Conservation (phyloP, 805 yeast genomes). For the Cyberlindnera americana region DNA sequence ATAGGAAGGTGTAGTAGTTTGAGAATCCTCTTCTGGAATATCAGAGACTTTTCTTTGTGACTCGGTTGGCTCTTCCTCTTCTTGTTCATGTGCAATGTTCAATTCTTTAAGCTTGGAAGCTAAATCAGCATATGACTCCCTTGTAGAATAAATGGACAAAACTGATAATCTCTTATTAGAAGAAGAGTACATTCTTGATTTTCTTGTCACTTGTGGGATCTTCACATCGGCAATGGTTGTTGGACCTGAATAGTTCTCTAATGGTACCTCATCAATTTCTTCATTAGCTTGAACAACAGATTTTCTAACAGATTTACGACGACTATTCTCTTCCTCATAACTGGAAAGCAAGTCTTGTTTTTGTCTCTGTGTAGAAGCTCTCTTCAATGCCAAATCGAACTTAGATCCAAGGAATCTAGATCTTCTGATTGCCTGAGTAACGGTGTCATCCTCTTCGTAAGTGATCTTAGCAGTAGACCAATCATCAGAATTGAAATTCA, state of each 20-base stretch:
- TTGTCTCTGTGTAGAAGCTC: conserved; percentile 17
- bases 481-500: conserved; percentile 26
- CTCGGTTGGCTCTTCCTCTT: conserved; percentile 2
- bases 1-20: conserved; percentile 9
- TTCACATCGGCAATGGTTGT: conserved; percentile 57
- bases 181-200: conserved; percentile 57
- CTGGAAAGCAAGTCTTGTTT: conserved; percentile 5
- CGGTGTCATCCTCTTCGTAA: conserved; percentile 27
- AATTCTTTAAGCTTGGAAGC: conserved; percentile 37
- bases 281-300: conserved; percentile 1
- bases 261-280: conserved; percentile 2
- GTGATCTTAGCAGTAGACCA: conserved; percentile 18
- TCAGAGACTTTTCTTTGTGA: conserved; percentile 2
- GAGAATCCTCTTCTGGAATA: conserved; percentile 9
- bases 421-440: conserved; percentile 41
- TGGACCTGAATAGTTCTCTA: conserved; percentile 33
- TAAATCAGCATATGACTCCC: conserved; percentile 58
- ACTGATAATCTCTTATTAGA: conserved; percentile 68
- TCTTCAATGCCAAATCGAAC: conserved; percentile 34
- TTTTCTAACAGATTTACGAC: conserved; percentile 7
- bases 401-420: conserved; percentile 41
- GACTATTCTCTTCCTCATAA: conserved; percentile 7
- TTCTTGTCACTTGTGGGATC: conserved; percentile 69
- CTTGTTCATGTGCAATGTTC: conserved; percentile 4
- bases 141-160: conserved; percentile 68